Base-by-base conservation (phyloP, 2,329 filamentous ascomycete species). In the Apiospora phragmitis region DNA sequence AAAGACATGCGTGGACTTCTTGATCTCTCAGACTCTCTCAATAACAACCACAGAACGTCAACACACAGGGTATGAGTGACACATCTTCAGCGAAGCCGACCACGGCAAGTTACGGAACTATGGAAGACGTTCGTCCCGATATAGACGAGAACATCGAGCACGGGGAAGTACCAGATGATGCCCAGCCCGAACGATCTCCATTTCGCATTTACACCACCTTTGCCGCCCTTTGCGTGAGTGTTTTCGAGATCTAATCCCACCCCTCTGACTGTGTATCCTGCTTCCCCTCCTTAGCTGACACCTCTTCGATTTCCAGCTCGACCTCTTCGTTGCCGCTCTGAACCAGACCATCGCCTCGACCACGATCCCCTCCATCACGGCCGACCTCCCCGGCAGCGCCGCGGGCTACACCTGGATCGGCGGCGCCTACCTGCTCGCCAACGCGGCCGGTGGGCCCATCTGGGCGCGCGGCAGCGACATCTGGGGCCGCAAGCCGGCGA, bases 381-480 rank as follows among this genome's bases (percentile, higher is more conserved):
- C 79, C 8, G 84, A 84, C 29, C 81, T 90, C 87, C 59, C 84
- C 83, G 0, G 87, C 87, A 32, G 32, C 67, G 2, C 85, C 90
- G 43, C 84, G 92, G 79, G 89, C 90, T 0, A 91, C 70, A 93
- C 93, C 76, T 93, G 91, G 92, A 87, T 90, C 18, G 91, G 91
- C 1, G 93, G 91, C 4, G 89, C 89, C 24, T 94, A 92, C 73
- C 82, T 94, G 4, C 85, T 94, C 5, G 88, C 90, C 3, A 89
- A 88, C 70, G 90, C 91, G 0, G 86, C 90, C 42, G 84, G 88
- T 59, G 87, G 90, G 74, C 89, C 88, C 8, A 69, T 71, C 2
- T 70, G 73, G 38, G 74, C 73, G 4, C 72, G 72, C 1, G 70
- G 74, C 67, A 71, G 70, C 42, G 70, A 73, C 67, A 72, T 75